Conservation (phyloP, 345 rosid species). For the Crucihimalaya himalaica region DNA sequence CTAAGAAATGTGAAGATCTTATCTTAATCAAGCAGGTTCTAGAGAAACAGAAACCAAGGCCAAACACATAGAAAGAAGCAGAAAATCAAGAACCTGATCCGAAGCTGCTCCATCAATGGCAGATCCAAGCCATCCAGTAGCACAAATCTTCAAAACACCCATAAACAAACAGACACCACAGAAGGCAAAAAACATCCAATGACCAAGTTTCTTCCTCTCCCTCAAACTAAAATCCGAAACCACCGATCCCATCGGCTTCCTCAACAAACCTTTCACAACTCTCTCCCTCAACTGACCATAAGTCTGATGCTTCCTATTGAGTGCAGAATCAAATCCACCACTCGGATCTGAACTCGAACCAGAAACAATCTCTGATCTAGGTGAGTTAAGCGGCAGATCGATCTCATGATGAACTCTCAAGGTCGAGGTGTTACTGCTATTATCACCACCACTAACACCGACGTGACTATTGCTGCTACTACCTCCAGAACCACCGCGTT, state of each 20-base stretch:
- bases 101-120: conserved; percentile 62
- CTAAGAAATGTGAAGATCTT: conserved; percentile 3
- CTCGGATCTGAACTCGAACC: conserved; percentile 36
- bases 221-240: conserved; percentile 63
- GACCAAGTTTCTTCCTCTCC: conserved; percentile 78
- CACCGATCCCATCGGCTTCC: conserved; percentile 60
- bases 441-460: conserved; percentile 8
- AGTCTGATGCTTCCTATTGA: conserved; percentile 46
- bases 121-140: conserved; percentile 90
- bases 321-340: conserved; percentile 45
- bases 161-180: conserved; percentile 84
- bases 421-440: neutral
- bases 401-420: conserved; percentile 65
- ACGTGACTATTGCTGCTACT: conserved; percentile 20
- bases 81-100: conserved; percentile 45
- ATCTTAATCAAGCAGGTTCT: neutral
- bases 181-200: conserved; percentile 79
- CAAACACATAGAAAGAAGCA: neutral
- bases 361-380: conserved; percentile 66
- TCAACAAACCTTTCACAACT: conserved; percentile 49
- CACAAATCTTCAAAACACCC: conserved; percentile 87
- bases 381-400: conserved; percentile 68
- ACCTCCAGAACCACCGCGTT: conserved; percentile 56
- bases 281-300: conserved; percentile 51
- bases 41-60: neutral